Evolutionary conservation across 2,329 filamentous ascomycete species (phyloP), one percentile per base, ranked within the genome.

Genomic region (Blastomyces silverae): DNA sequence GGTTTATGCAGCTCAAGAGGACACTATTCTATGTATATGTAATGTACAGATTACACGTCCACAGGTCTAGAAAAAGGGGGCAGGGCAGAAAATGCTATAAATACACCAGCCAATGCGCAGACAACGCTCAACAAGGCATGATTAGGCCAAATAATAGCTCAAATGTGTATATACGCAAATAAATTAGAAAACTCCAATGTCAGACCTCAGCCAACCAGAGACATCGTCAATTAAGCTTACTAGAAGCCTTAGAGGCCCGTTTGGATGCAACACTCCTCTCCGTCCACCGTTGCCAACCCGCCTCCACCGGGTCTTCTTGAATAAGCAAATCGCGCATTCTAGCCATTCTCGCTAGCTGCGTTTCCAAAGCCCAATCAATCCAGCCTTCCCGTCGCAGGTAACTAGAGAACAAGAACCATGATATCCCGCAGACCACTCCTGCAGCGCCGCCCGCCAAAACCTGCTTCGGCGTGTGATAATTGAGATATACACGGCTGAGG

Each of bases 221-320:
- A 57, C 34, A 7, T 15, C 22, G 25, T 50, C 31, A 55, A 31
- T 57, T 55, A 31, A 48, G 46, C 20, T 61, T 61, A 17, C 42
- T 10, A 22, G 28, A 52, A n/a, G 20, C 17, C 13, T 61, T 61
- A 11, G 44, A 10, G 8, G 7, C 46, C n/a, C n/a, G 31, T 46
- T 53, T 39, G n/a, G 67, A 70, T 62, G 71, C 76, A 68, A 72
- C 69, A 61, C 74, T 77, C 64, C 78, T 75, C 60, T 81, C 80
- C 76, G 93, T 88, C 91, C 92, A 97, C 74, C 90, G 88, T 78
- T 92, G 90, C 93, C 93, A 99, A 1, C 94, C 94, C 53, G 92
- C 89, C 79, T 96, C 91, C 44, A 88, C 88, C 70, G 96, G 78
- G 77, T 97, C 93, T 78, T 97, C 93, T 74, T 89, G 88, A 7